phyloP scores from a whole-genome alignment of 345 rosid species.

The Conringia planisiliqua region DNA sequence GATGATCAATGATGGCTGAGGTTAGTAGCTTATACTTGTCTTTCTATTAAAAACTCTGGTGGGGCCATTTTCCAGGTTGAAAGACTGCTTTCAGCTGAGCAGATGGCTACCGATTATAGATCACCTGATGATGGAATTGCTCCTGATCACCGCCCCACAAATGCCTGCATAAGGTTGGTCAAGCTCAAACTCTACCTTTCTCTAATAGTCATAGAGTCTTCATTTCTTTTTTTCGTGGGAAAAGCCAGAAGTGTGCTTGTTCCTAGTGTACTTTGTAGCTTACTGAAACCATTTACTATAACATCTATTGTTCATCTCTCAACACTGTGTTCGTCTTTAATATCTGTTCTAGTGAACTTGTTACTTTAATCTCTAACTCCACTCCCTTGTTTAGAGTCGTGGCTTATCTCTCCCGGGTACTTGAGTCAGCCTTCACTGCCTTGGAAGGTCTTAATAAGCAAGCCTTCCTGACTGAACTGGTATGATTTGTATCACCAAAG shows the following conservation, averaged over 20 bases:
- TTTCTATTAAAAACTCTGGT: neutral
- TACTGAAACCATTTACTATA: neutral
- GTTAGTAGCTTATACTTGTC: neutral
- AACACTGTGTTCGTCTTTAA: neutral
- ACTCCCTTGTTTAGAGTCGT: constrained; percentile 59
- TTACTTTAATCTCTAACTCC: neutral
- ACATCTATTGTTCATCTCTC: neutral
- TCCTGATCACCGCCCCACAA: constrained; percentile 97
- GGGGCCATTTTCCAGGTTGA: constrained; percentile 57
- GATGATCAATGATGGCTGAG: neutral
- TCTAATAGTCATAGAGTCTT: neutral
- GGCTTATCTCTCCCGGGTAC: constrained; percentile 95
- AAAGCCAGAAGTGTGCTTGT: constrained; percentile 1
- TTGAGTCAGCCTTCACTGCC: constrained; percentile 92
- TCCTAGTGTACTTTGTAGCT: constrained; percentile 5
- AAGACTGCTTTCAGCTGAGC: constrained; percentile 88
- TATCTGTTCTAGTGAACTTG: neutral
- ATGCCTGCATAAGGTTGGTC: constrained; percentile 86
- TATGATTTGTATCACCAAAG: constrained; percentile 35
- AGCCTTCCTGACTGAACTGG: constrained; percentile 96
- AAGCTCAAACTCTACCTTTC: constrained; percentile 5
- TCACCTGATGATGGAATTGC: constrained; percentile 94
- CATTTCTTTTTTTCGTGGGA: neutral
- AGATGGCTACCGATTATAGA: constrained; percentile 84
- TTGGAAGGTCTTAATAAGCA: constrained; percentile 97